Evolutionary conservation across 768 basidiomycete genomes (phyloP), one percentile per base, ranked within the genome.

Genomic region (Boletellus sp.): DNA sequence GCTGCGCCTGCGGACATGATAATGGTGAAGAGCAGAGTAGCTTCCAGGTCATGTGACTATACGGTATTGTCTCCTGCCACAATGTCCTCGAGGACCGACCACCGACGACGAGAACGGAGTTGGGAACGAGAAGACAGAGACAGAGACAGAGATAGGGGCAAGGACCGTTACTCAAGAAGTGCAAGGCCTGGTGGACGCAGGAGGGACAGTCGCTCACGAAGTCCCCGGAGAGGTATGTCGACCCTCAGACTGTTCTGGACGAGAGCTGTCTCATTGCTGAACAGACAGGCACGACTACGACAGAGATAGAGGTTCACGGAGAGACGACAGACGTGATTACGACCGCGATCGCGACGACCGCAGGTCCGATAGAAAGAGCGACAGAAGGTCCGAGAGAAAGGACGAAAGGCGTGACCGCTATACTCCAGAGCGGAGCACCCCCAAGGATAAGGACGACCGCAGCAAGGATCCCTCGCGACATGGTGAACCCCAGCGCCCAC

Each of bases 41-140:
- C n/a, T 26, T 36, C n/a, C n/a, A n/a, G 39, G 55, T 61, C 66
- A 67, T 59, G 65, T 68, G 68, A 67, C 52, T 40, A 3, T n/a
- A 32, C 23, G 11, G 28, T 28, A 40, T 53, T 50, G 67, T 32
- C 71, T 78, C 24, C 62, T 62, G 47, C 80, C 40, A 50, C 58
- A n/a, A 69, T 86, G 83, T 79, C 83, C 55, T 81, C 79, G 48
- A 79, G 79, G 54, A 48, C 68, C 38, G 80, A 81, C 54, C 66
- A 76, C 57, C 74, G 80, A 61, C 70, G 77, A 63, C 78, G 80
- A 52, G 84, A 85, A 59, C 68, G 82, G 56, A 83, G 83, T 60
- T 80, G 83, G 79, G 84, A 85, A 52, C 74, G 70, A 28, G 70
- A 70, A 57, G 66, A 68, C 40, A 60, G 70, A 6, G 58, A 61